phyloP scores from a whole-genome alignment of 768 basidiomycete genomes.

The Russula brevipes region DNA sequence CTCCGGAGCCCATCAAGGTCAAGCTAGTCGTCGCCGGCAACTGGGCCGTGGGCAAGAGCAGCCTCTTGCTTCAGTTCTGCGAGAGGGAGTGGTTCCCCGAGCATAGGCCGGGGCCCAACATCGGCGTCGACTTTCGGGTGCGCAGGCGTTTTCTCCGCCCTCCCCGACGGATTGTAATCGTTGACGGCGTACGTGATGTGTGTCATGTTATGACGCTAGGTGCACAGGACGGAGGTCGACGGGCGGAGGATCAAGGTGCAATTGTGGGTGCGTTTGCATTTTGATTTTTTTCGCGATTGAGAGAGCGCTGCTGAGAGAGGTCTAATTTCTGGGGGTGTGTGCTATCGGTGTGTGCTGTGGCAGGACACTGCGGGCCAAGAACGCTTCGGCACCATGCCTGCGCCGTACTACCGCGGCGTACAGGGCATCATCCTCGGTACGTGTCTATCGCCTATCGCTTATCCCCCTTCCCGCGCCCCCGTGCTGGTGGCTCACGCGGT shows the following conservation, averaged over 20 bases:
- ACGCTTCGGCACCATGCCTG: conserved; percentile 91
- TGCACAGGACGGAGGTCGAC: conserved; percentile 82
- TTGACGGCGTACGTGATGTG: no score
- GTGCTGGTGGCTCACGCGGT: no score
- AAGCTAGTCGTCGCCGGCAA: conserved; percentile 84
- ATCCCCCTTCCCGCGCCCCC: no score
- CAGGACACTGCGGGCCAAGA: conserved; percentile 97
- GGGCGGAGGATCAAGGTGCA: conserved; percentile 86
- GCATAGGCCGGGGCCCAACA: conserved; percentile 82
- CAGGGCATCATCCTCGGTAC: conserved; percentile 75
- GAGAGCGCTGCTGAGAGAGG: no score
- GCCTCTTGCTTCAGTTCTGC: conserved; percentile 87
- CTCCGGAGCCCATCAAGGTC: conserved; percentile 49
- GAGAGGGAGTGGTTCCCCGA: conserved; percentile 95
- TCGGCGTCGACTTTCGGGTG: conserved; percentile 81
- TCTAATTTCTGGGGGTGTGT: no score
- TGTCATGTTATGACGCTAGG: conserved; percentile 40
- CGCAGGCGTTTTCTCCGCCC: conserved; percentile 27
- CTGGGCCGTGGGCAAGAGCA: conserved; percentile 89
- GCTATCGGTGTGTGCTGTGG: no score
- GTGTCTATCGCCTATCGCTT: no score
- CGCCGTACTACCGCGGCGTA: conserved; percentile 88
- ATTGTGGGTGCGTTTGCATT: conserved; percentile 73
- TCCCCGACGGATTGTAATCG: no score
- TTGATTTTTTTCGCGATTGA: not conserved